These are phyloP conservation scores for Mortierella sp. DNA, from an alignment of 371 early-diverging fungal species.

Conservation along the genomic window DNA sequence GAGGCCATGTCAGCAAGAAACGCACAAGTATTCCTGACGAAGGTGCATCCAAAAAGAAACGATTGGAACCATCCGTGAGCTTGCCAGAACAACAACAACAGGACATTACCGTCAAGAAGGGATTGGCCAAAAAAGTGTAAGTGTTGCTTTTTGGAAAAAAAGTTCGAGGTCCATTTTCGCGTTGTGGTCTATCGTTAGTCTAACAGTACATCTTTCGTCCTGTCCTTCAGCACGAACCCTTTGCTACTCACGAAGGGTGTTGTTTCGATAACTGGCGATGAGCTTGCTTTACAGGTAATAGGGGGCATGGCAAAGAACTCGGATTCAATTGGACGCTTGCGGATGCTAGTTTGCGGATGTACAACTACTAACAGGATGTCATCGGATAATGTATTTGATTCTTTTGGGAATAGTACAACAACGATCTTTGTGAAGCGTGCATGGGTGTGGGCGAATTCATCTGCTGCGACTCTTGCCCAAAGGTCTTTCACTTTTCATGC, in stretches of 20 bases:
- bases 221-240: slow-evolving; percentile 3
- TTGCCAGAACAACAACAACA: too few relatives aligned
- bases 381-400: not conserved
- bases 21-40: slow-evolving; percentile 20
- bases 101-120: not conserved
- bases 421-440: slow-evolving; percentile 78
- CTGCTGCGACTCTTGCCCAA: slow-evolving; percentile 83
- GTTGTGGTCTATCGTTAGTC: not conserved
- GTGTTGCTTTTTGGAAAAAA: not conserved
- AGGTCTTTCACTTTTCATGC: slow-evolving; percentile 81
- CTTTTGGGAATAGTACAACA: slow-evolving; percentile 54
- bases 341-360: not conserved
- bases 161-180: too few relatives aligned
- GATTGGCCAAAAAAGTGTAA: not conserved
- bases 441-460: slow-evolving; percentile 74
- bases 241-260: not conserved
- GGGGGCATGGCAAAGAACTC: not conserved
- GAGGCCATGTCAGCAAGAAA: slow-evolving; percentile 15
- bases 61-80: too few relatives aligned
- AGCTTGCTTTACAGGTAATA: slow-evolving; percentile 11
- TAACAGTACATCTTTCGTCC: not conserved
- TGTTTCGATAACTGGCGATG: slow-evolving; percentile 17
- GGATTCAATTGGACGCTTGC: too few relatives aligned
- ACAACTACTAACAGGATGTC: not conserved
- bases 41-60: slow-evolving; percentile 22